phyloP scores from a whole-genome alignment of 139 green algal genomes.

The Penium margaritaceum region DNA sequence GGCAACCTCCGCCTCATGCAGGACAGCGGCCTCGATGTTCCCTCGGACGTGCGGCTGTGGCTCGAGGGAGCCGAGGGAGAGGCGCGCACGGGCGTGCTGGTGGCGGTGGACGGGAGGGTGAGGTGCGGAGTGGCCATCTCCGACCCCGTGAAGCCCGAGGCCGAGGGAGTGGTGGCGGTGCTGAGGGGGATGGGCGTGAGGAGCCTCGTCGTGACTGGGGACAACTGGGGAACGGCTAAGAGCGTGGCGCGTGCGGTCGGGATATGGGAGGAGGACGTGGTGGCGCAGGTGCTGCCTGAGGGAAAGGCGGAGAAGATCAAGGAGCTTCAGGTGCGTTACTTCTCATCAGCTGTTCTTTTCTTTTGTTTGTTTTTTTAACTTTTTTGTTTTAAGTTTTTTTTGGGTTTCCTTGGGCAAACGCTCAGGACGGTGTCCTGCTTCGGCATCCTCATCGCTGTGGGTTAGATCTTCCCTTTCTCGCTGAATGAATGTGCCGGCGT shows the following conservation, averaged over 20 bases:
- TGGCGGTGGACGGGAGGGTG: constrained; percentile 56
- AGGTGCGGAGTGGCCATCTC: constrained; percentile 66
- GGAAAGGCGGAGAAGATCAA: constrained; percentile 69
- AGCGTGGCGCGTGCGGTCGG: constrained; percentile 56
- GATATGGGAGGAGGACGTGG: constrained; percentile 21
- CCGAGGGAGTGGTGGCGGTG: constrained; percentile 64
- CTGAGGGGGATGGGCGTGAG: constrained; percentile 54
- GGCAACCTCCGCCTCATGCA: too few species aligned
- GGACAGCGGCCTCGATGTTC: too few species aligned
- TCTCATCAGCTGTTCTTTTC: too few species aligned
- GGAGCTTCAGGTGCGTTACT: too few species aligned
- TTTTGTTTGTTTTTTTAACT: too few species aligned
- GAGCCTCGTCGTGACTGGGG: constrained; percentile 66
- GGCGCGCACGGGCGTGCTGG: constrained; percentile 63
- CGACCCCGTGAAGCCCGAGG: constrained; percentile 87
- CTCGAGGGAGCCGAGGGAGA: constrained; percentile 42
- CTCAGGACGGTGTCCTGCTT: too few species aligned
- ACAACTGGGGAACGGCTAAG: constrained; percentile 76
- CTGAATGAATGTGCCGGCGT: too few species aligned
- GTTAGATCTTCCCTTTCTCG: too few species aligned
- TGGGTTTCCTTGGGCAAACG: too few species aligned
- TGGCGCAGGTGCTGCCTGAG: constrained; percentile 63
- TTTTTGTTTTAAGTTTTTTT: too few species aligned
- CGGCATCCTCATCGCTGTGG: too few species aligned
- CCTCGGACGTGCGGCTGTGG: constrained; percentile 27